Percentiles rank a stretch among this genome's conserved stretches.
Evolutionary conservation across 202 grass and related monocot species (phyloP).

Genomic region (Musa balbisiana): DNA sequence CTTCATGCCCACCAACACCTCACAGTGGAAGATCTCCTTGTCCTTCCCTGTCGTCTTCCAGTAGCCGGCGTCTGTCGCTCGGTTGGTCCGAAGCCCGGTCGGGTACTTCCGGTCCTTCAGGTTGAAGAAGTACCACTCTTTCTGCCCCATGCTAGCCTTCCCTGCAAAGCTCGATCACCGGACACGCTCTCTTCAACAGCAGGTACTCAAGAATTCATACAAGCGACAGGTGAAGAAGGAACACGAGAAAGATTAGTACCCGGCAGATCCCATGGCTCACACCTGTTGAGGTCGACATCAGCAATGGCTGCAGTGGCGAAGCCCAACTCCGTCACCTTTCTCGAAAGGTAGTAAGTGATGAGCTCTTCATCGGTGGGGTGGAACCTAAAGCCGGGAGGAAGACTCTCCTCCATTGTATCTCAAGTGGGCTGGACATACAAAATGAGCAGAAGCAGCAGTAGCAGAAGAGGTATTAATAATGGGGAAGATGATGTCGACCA

Average conservation of each 20-base stretch:
- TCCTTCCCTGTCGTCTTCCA: constrained; percentile 46
- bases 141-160: constrained; percentile 41
- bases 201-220: not conserved
- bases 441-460: too few species aligned
- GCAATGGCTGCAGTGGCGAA: constrained; percentile 28
- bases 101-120: constrained; percentile 43
- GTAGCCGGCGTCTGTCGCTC: constrained; percentile 39
- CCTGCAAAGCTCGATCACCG: constrained; percentile 10
- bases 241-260: constrained; percentile 3
- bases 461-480: too few species aligned
- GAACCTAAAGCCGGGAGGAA: constrained; percentile 20
- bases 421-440: too few species aligned
- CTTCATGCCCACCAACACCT: constrained; percentile 37
- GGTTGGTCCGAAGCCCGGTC: constrained; percentile 34
- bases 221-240: not conserved
- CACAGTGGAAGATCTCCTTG: constrained; percentile 44
- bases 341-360: constrained; percentile 31
- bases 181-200: too few species aligned
- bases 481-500: too few species aligned
- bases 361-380: constrained; percentile 13
- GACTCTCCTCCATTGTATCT: constrained; percentile 14
- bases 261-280: constrained; percentile 40
- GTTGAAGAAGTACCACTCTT: constrained; percentile 50
- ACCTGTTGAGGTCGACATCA: constrained; percentile 41
- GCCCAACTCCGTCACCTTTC: constrained; percentile 32